Evolutionary conservation across 768 basidiomycete genomes (phyloP), one percentile per base, ranked within the genome.

Genomic region (Hebeloma cylindrosporum): DNA sequence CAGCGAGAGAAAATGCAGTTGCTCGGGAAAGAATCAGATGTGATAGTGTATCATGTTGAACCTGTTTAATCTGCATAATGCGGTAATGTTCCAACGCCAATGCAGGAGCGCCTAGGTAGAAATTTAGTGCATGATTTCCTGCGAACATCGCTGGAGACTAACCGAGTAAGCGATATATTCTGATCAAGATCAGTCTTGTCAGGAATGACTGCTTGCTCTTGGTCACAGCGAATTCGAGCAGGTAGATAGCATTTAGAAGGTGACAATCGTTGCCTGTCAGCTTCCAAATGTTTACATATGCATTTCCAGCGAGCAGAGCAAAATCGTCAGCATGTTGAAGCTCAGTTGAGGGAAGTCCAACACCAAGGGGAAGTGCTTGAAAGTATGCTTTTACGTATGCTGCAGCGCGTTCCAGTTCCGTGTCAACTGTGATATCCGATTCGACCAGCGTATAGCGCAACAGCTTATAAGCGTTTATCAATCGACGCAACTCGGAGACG

Each of bases 311-410:
- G 16, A 96, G 69, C 20, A 94, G 72, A 18, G 76, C 83, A 23
- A 95, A 75, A 57, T 94, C 93, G 54, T 96, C 93, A 1, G 81
- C 87, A 13, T 85, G 88, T 59, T 95, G 93, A 18, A 93, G 71
- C 55, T 95, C 93, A 0, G 89, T 87, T 3, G 71, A 60, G 6
- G 83, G 79, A 14, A 94, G 72, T 39, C 76, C 68, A 30, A 69
- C 65, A 34, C 91, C 91, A 2, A 92, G 68, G 14, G 76, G 69
- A 21, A 94, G 72, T 13, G 77, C 84, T 3, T 79, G 71, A 22
- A 87, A 64, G 59, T 93, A 95, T 42, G 77, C 72, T 49, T 70
- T 63, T 6, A 77, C 65, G 57, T 83, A 88, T 22, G 72, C 60
- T 16, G 65, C 58, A 11, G 78, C 81, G 9, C 77, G 73, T 11